These are phyloP conservation scores for Macrocystidia cucumis DNA, from an alignment of 1,284 basidiomycete genomes.

Conservation along the genomic window DNA sequence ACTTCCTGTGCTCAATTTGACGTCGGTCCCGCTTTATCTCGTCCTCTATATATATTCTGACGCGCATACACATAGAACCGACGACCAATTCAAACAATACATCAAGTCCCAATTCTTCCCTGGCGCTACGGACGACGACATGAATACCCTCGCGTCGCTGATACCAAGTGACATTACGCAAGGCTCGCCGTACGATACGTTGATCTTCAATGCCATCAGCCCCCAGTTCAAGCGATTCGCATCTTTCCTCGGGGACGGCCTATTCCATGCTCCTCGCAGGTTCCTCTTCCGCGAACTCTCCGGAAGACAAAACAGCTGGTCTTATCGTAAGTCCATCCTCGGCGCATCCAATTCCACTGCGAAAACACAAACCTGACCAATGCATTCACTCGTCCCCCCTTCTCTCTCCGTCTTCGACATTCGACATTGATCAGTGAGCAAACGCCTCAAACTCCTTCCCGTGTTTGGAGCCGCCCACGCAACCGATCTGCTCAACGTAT, in stretches of 20 bases:
- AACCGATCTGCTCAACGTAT: slow-evolving; percentile 31
- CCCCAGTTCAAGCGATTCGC: slow-evolving; percentile 48
- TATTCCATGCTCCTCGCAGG: slow-evolving; percentile 48
- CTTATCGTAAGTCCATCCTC: slow-evolving; percentile 33
- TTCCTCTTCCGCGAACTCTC: slow-evolving; percentile 37
- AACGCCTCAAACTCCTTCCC: slow-evolving; percentile 8
- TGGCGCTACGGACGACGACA: slow-evolving; percentile 16
- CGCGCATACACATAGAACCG: slow-evolving; percentile 24
- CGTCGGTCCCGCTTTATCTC: slow-evolving; percentile 16
- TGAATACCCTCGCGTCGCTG: slow-evolving; percentile 23
- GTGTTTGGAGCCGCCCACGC: slow-evolving; percentile 23
- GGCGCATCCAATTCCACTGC: slow-evolving; percentile 31
- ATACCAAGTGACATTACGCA: slow-evolving; percentile 36
- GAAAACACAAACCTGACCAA: too few relatives aligned
- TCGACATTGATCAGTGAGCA: not conserved
- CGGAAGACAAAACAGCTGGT: slow-evolving; percentile 37
- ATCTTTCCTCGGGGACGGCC: slow-evolving; percentile 40
- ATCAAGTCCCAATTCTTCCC: slow-evolving; percentile 25
- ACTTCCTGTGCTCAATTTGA: slow-evolving; percentile 32
- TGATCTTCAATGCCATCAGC: slow-evolving; percentile 32
- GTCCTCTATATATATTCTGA: not conserved
- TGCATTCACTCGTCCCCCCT: not conserved
- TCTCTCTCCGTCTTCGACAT: not conserved
- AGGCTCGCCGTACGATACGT: slow-evolving; percentile 47
- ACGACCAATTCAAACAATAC: slow-evolving; percentile 24